These are phyloP conservation scores for Acanthamoeba lugdunensis DNA, from an alignment of 208 protist species.

Conservation along the genomic window DNA sequence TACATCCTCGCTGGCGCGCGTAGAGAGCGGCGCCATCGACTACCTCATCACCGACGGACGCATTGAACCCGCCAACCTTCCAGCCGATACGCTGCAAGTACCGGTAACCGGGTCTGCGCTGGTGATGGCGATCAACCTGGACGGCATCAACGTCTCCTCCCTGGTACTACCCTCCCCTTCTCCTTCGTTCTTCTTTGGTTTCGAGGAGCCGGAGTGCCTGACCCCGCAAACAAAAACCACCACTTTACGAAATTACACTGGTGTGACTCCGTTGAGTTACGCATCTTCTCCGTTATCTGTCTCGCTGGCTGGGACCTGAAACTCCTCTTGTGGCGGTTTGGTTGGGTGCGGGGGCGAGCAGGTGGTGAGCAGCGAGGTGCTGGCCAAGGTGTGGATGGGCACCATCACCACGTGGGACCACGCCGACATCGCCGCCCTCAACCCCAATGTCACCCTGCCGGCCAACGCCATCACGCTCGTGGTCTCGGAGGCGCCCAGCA, in stretches of 20 bases:
- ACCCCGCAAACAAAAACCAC: no score
- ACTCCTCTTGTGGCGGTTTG: no score
- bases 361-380: slow-evolving; percentile 1
- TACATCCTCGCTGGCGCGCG: background rate
- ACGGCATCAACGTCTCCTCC: background rate
- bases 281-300: no score
- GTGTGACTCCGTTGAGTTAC: no score
- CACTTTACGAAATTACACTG: no score
- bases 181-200: background rate
- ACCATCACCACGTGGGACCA: slow-evolving; percentile 57
- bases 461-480: background rate
- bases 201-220: background rate
- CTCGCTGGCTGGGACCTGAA: no score
- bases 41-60: slow-evolving; percentile 10
- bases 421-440: background rate
- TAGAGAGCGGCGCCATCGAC: background rate
- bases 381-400: slow-evolving; percentile 15
- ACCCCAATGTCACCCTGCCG: slow-evolving; percentile 30
- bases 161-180: background rate
- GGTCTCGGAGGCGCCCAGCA: background rate
- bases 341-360: background rate
- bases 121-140: slow-evolving; percentile 14
- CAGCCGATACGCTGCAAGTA: background rate
- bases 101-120: background rate
- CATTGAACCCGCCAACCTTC: background rate